Conservation (phyloP, 495 filamentous ascomycete species). For the Penicillium samsonianum region DNA sequence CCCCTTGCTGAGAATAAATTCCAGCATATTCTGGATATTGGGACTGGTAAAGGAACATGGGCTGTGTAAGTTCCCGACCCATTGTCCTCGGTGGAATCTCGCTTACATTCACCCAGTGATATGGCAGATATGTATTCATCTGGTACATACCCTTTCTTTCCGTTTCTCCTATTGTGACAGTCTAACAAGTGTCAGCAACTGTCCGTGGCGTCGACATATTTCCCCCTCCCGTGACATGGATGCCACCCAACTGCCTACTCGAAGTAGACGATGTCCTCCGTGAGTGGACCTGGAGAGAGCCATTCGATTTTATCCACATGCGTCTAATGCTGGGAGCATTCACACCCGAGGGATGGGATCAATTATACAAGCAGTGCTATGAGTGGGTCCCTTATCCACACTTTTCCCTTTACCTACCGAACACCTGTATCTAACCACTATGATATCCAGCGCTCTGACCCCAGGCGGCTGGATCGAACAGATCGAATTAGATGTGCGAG, state of each 20-base stretch:
- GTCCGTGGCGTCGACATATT: constrained; percentile 23
- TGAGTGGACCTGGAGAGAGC: constrained; percentile 29
- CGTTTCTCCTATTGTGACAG: neutral
- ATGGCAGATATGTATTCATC: neutral
- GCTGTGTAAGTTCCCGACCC: neutral
- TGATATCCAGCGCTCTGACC: constrained; percentile 20
- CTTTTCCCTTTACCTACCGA: too few relatives aligned
- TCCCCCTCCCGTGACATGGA: constrained; percentile 9
- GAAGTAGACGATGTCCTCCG: constrained; percentile 30
- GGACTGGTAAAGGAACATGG: constrained; percentile 2
- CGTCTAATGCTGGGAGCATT: constrained; percentile 26
- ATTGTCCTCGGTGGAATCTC: neutral
- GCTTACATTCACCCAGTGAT: neutral
- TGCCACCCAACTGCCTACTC: constrained; percentile 27
- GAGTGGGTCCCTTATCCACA: constrained; percentile 23
- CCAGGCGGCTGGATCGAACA: constrained; percentile 58
- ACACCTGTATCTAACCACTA: neutral
- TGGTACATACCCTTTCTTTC: neutral
- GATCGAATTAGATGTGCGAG: constrained; percentile 45
- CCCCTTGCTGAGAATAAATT: neutral
- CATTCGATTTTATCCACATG: constrained; percentile 35
- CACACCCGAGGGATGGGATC: constrained; percentile 25
- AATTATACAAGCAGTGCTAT: constrained; percentile 29
- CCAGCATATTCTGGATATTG: neutral
- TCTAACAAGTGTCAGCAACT: constrained; percentile 7